phyloP scores from a whole-genome alignment of 2,329 filamentous ascomycete species.

The Aspergillus puulaauensis region DNA sequence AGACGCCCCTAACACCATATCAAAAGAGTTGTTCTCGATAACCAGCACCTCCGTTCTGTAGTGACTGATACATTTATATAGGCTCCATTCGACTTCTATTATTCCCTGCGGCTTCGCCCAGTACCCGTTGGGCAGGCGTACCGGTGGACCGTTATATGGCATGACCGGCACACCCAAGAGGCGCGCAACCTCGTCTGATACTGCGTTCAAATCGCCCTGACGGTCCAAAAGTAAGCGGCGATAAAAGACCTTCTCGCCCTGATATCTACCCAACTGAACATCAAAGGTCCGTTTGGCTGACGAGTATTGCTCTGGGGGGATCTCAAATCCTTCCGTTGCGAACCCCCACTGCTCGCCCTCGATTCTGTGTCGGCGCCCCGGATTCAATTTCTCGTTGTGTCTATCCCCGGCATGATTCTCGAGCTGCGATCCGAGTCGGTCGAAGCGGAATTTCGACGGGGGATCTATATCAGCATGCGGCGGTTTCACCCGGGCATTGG shows the following conservation, averaged over 20 bases:
- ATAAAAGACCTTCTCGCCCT: neutral
- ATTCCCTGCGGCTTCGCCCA: neutral
- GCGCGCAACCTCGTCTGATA: neutral
- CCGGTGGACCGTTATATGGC: neutral
- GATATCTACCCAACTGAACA: neutral
- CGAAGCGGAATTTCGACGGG: no score
- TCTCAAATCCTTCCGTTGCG: no score
- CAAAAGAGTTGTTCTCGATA: neutral
- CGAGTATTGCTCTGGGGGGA: no score
- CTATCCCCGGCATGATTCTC: no score
- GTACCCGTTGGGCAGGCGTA: neutral
- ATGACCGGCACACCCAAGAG: neutral
- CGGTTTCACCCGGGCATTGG: no score
- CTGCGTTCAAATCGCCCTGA: neutral
- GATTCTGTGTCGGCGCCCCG: no score
- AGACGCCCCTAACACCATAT: neutral
- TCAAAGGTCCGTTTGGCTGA: no score
- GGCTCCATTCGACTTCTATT: neutral
- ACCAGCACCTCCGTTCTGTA: neutral
- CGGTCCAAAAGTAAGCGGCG: neutral
- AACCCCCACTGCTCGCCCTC: no score
- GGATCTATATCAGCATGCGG: no score
- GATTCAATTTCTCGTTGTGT: no score
- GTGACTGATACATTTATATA: neutral
- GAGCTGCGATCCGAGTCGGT: no score